Conservation (phyloP, 768 basidiomycete species). For the Omphalotus guepiniiformis region DNA sequence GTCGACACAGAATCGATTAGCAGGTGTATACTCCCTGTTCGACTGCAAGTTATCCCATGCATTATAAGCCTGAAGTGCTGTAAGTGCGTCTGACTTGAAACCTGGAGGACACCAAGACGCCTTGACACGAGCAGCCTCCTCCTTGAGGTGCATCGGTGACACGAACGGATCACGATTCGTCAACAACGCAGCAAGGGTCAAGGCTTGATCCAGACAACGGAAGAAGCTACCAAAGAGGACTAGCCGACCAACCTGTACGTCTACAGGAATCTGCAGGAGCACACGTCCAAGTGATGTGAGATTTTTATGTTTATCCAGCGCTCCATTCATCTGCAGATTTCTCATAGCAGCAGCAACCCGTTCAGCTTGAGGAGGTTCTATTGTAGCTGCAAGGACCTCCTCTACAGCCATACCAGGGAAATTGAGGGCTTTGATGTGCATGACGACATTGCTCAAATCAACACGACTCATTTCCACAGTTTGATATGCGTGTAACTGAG, state of each 20-base stretch:
- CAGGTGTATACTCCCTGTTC: conserved; percentile 55
- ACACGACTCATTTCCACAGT: conserved; percentile 94
- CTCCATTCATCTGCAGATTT: conserved; percentile 80
- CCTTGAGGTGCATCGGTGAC: conserved; percentile 71
- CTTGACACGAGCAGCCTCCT: conserved; percentile 68
- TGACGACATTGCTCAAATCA: conserved; percentile 87
- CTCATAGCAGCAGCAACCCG: conserved; percentile 79
- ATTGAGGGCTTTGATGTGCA: conserved; percentile 93
- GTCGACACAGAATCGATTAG: conserved; percentile 73
- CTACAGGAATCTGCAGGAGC: conserved; percentile 84
- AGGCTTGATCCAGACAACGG: conserved; percentile 81
- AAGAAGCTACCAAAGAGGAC: conserved; percentile 91
- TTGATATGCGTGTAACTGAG: conserved; percentile 69
- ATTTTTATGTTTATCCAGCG: conserved; percentile 69
- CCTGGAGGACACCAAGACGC: conserved; percentile 71
- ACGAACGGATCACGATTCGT: conserved; percentile 90
- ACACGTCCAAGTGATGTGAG: conserved; percentile 87
- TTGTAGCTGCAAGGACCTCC: conserved; percentile 78
- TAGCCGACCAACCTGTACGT: conserved; percentile 85
- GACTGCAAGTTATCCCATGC: conserved; percentile 74
- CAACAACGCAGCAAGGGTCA: conserved; percentile 89
- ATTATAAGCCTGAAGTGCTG: conserved; percentile 76
- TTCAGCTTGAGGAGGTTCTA: conserved; percentile 80
- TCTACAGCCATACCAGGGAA: conserved; percentile 84
- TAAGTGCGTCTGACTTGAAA: conserved; percentile 84